Evolutionary conservation across 768 basidiomycete species (phyloP).

Genomic region (Macrolepiota fuliginosa): DNA sequence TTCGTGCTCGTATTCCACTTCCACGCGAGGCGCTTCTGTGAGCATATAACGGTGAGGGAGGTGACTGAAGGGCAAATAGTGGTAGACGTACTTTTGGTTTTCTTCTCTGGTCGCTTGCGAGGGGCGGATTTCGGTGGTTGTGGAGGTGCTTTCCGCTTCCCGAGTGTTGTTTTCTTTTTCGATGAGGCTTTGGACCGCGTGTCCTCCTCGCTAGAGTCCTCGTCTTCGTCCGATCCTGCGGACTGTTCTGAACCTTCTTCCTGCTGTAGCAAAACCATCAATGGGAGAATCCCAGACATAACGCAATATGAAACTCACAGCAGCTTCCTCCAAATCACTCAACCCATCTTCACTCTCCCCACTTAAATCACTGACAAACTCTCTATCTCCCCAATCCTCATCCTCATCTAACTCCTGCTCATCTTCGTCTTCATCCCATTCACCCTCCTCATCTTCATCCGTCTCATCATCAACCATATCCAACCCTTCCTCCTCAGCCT

Average conservation of each 20-base stretch:
- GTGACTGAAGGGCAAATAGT: neutral
- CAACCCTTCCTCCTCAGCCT: conserved; percentile 23
- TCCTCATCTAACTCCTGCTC: conserved; percentile 49
- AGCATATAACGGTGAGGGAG: neutral
- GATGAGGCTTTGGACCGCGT: conserved; percentile 29
- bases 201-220: conserved; percentile 31
- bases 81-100: conserved; percentile 50
- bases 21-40: conserved; percentile 80
- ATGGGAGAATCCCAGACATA: neutral
- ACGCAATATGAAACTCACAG: conserved; percentile 29
- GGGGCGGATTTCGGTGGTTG: conserved; percentile 40
- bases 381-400: conserved; percentile 58
- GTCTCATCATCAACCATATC: conserved; percentile 34
- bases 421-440: conserved; percentile 49
- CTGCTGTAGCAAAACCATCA: conserved; percentile 14
- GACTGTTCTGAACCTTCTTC: conserved; percentile 23
- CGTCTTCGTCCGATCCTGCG: conserved; percentile 12
- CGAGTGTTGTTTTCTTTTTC: conserved; percentile 42
- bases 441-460: conserved; percentile 50
- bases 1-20: conserved; percentile 97
- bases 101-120: conserved; percentile 57
- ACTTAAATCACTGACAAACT: conserved; percentile 76
- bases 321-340: conserved; percentile 68
- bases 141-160: conserved; percentile 65
- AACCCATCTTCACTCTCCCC: conserved; percentile 57